These are phyloP conservation scores for Hygrophorus russula DNA, from an alignment of 768 basidiomycete genomes.

Conservation along the genomic window DNA sequence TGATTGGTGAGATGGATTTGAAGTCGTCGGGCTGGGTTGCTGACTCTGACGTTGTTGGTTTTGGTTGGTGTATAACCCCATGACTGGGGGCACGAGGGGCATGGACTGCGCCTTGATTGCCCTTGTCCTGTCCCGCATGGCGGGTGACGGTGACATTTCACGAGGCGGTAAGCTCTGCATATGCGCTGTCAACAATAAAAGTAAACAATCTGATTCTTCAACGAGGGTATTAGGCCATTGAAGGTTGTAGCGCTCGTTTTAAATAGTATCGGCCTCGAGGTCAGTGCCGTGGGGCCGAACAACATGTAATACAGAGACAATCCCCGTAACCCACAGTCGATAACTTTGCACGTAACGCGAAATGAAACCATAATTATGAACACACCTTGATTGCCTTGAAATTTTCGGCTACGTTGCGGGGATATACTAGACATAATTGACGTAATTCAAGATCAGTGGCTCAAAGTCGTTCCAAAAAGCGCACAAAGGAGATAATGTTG, in stretches of 20 bases:
- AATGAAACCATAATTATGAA: neutral
- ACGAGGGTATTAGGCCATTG: slow-evolving; percentile 9
- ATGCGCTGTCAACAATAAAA: slow-evolving; percentile 17
- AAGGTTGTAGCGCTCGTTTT: neutral
- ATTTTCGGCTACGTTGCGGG: slow-evolving; percentile 4
- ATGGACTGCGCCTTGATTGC: slow-evolving; percentile 49
- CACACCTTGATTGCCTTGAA: slow-evolving; percentile 4
- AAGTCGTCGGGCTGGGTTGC: slow-evolving; percentile 35
- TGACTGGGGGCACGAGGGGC: slow-evolving; percentile 47
- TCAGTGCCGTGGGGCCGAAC: neutral
- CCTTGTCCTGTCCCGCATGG: slow-evolving; percentile 38
- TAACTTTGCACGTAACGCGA: neutral
- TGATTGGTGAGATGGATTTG: slow-evolving; percentile 21
- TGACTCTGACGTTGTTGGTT: slow-evolving; percentile 25
- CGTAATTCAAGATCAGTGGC: neutral
- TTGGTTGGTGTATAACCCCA: slow-evolving; percentile 37
- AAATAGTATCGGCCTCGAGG: neutral
- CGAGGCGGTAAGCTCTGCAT: slow-evolving; percentile 30
- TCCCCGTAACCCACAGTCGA: neutral
- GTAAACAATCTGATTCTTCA: slow-evolving; percentile 5
- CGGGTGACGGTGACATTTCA: slow-evolving; percentile 40
- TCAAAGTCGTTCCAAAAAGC: neutral
- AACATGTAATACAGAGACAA: neutral
- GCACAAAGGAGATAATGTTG: neutral
- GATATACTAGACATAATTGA: slow-evolving; percentile 1